These are phyloP conservation scores for Cucurbita argyrosperma DNA, from an alignment of 306 rosid genomes.

Conservation along the genomic window DNA sequence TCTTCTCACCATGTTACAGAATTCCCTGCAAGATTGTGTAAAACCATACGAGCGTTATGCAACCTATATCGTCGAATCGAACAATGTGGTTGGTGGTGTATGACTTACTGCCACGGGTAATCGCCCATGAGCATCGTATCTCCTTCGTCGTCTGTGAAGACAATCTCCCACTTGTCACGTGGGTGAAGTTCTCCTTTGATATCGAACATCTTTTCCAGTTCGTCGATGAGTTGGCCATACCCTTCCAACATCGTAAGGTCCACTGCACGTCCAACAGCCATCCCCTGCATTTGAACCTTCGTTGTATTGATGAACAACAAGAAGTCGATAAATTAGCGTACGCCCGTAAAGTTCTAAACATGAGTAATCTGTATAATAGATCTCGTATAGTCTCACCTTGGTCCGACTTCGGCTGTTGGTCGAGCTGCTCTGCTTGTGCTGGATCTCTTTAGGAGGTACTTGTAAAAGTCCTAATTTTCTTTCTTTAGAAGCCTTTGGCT, in stretches of 20 bases:
- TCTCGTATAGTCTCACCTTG: constrained; percentile 36
- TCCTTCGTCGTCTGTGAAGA: constrained; percentile 84
- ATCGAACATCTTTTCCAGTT: constrained; percentile 77
- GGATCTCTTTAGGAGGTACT: constrained; percentile 35
- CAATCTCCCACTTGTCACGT: constrained; percentile 59
- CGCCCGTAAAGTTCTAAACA: neutral
- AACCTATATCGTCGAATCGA: neutral
- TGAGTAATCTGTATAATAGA: neutral
- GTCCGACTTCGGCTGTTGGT: constrained; percentile 60
- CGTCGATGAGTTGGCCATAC: constrained; percentile 59
- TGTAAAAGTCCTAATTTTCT: constrained; percentile 29
- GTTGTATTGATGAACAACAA: constrained; percentile 10
- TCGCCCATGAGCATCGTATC: constrained; percentile 89
- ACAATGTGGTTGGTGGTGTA: neutral
- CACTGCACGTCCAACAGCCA: constrained; percentile 92
- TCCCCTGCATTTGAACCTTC: constrained; percentile 95
- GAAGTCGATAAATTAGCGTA: neutral
- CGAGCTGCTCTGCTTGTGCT: constrained; percentile 43
- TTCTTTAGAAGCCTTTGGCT: constrained; percentile 37
- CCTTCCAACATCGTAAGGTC: constrained; percentile 73
- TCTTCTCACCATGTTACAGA: constrained; percentile 76
- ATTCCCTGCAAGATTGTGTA: constrained; percentile 43
- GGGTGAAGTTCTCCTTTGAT: constrained; percentile 60
- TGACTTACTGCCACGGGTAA: constrained; percentile 80
- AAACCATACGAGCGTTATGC: neutral